phyloP scores from a whole-genome alignment of 2,329 filamentous ascomycete genomes.

The Xylariaceae sp. region DNA sequence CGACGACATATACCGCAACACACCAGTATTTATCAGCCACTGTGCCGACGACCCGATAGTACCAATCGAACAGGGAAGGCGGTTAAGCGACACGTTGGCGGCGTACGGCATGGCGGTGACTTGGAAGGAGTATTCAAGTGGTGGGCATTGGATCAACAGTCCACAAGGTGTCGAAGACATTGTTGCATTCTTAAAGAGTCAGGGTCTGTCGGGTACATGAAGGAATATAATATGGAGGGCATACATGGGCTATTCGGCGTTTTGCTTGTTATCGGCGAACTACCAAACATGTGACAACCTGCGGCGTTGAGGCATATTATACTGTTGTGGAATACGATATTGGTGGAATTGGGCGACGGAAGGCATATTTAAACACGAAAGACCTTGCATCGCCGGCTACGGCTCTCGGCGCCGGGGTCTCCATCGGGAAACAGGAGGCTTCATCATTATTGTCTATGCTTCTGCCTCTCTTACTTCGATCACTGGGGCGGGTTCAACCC shows the following conservation, averaged over 20 bases:
- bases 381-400: not conserved
- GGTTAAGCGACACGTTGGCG: slow-evolving; percentile 44
- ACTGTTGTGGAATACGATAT: not conserved
- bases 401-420: slow-evolving; percentile 6
- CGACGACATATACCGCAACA: slow-evolving; percentile 45
- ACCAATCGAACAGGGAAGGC: slow-evolving; percentile 45
- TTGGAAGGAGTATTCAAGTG: slow-evolving; percentile 51
- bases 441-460: not conserved
- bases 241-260: not conserved
- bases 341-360: not conserved
- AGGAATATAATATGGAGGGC: not conserved
- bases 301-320: not conserved
- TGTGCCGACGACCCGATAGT: slow-evolving; percentile 52
- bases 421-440: not conserved
- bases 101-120: slow-evolving; percentile 48
- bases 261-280: no score
- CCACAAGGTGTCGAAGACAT: slow-evolving; percentile 52
- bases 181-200: slow-evolving; percentile 5
- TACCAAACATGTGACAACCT: no score
- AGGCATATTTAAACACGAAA: not conserved
- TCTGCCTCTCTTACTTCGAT: no score
- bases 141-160: slow-evolving; percentile 53
- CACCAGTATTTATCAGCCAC: slow-evolving; percentile 54
- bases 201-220: not conserved
- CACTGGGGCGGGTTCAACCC: no score